Conservation (phyloP, 2,329 filamentous ascomycete species). For the Pseudogymnoascus pannorum region DNA sequence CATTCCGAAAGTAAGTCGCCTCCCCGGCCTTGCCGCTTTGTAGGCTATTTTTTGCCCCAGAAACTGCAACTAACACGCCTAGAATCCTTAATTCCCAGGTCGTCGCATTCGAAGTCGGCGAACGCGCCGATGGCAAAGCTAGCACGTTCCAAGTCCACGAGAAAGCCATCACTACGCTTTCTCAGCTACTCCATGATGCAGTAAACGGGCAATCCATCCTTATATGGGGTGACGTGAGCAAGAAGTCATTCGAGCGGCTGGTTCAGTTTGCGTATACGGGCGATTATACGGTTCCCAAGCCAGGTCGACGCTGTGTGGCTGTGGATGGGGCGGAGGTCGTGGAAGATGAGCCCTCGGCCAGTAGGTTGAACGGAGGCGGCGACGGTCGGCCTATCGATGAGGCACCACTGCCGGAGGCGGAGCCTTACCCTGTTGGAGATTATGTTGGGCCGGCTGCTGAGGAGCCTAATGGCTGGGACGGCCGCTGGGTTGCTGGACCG, state of each 20-base stretch:
- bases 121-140: slow-evolving; percentile 13
- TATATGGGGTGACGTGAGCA: slow-evolving; percentile 17
- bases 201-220: too few species aligned
- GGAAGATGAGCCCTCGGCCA: neutral
- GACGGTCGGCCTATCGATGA: too few species aligned
- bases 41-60: neutral
- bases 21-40: neutral
- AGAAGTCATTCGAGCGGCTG: slow-evolving; percentile 19
- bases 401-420: too few species aligned
- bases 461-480: neutral
- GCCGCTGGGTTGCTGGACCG: too few species aligned
- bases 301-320: slow-evolving; percentile 5
- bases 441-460: neutral
- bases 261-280: slow-evolving; percentile 21
- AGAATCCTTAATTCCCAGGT: slow-evolving; percentile 19
- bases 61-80: neutral
- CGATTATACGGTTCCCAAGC: slow-evolving; percentile 18
- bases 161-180: slow-evolving; percentile 19
- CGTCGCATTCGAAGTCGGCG: slow-evolving; percentile 20
- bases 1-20: slow-evolving; percentile 15
- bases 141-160: slow-evolving; percentile 18
- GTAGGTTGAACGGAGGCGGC: neutral
- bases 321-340: neutral
- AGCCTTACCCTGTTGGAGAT: neutral
- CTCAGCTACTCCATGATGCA: neutral